These are phyloP conservation scores for Hippophae gyantsensis DNA, from an alignment of 306 rosid genomes.

Conservation along the genomic window DNA sequence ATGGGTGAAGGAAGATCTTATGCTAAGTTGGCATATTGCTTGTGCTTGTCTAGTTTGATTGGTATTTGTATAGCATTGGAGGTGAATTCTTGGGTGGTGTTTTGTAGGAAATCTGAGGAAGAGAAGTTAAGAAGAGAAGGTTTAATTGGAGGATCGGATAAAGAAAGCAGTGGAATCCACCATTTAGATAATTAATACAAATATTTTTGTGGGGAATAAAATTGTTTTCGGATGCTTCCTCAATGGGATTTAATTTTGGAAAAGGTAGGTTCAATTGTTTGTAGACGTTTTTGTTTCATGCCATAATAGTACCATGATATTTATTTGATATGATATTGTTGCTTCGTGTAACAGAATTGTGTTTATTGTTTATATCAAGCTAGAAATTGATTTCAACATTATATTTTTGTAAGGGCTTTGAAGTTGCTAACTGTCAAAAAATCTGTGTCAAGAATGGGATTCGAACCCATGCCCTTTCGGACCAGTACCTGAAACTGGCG, in stretches of 20 bases:
- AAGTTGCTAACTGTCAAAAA: too few species aligned
- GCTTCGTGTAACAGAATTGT: too few species aligned
- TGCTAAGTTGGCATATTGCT: slow-evolving; percentile 62
- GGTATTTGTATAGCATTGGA: slow-evolving; percentile 71
- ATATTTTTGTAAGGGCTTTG: too few species aligned
- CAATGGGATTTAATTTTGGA: background rate
- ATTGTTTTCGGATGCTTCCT: background rate
- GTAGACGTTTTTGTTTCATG: background rate
- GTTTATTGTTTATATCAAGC: background rate
- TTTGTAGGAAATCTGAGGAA: slow-evolving; percentile 79
- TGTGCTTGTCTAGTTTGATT: slow-evolving; percentile 54
- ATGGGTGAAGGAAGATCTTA: slow-evolving; percentile 82
- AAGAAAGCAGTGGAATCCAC: slow-evolving; percentile 39
- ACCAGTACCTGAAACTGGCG: slow-evolving; percentile 64
- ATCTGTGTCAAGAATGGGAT: slow-evolving; percentile 53
- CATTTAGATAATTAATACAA: slow-evolving; percentile 11
- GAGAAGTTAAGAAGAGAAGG: slow-evolving; percentile 82
- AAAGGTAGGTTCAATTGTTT: background rate
- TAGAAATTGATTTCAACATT: background rate
- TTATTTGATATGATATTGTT: too few species aligned
- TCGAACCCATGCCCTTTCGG: slow-evolving; percentile 66
- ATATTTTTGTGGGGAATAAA: background rate
- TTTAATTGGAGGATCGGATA: slow-evolving; percentile 47
- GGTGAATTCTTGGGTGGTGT: slow-evolving; percentile 90
- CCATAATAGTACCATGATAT: background rate